Conservation (phyloP, 73 alveolate genomes). For the Paramecium octaurelia region DNA sequence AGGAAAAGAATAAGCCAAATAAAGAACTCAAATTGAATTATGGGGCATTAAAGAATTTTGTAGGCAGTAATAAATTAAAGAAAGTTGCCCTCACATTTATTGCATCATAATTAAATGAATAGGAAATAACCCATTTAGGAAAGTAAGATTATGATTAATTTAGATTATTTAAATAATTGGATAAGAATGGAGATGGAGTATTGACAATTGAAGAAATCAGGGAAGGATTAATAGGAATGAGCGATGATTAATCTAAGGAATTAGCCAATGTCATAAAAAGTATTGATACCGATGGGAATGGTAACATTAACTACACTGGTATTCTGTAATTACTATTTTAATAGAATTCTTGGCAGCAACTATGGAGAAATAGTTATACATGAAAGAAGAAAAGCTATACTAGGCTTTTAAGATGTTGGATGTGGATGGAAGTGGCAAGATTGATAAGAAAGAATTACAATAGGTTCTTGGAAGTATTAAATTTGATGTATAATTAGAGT, state of each 20-base stretch:
- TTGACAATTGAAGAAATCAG: slow-evolving; percentile 66
- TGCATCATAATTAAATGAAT: slow-evolving; percentile 63
- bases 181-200: slow-evolving; percentile 70
- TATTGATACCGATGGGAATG: slow-evolving; percentile 71
- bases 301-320: slow-evolving; percentile 63
- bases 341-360: slow-evolving; percentile 70
- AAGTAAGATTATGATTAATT: neutral
- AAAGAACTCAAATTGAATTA: slow-evolving; percentile 57
- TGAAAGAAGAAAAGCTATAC: slow-evolving; percentile 62
- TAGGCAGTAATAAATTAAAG: slow-evolving; percentile 52
- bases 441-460: slow-evolving; percentile 60
- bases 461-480: slow-evolving; percentile 32
- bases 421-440: slow-evolving; percentile 69
- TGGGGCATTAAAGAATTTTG: slow-evolving; percentile 46
- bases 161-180: slow-evolving; percentile 62
- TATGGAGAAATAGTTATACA: slow-evolving; percentile 62
- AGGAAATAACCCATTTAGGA: slow-evolving; percentile 64
- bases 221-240: slow-evolving; percentile 59
- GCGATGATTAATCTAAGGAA: slow-evolving; percentile 50
- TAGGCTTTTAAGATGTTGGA: slow-evolving; percentile 65
- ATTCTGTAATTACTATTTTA: neutral
- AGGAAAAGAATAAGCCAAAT: slow-evolving; percentile 55
- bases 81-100: slow-evolving; percentile 65
- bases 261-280: slow-evolving; percentile 52
- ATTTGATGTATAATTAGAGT: neutral